Evolutionary conservation across 208 protist species (phyloP).

Genomic region (Leishmania arabica): DNA sequence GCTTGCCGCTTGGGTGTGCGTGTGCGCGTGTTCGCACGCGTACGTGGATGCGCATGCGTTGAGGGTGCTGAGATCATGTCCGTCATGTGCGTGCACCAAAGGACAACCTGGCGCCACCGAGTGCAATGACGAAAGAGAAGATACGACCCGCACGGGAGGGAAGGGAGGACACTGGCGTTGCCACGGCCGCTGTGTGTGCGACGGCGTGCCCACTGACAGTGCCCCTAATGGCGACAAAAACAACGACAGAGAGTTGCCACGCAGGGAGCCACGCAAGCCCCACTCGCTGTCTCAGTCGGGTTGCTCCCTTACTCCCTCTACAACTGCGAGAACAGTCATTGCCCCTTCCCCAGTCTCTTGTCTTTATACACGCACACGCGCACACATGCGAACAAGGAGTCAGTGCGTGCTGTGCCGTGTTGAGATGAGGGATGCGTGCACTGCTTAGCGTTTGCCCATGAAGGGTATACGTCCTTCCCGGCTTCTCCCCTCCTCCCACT

Average conservation of each 20-base stretch:
- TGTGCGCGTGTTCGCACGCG: neutral
- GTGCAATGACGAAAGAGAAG: neutral
- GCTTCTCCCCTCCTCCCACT: neutral
- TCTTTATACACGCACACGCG: neutral
- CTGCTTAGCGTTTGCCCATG: neutral
- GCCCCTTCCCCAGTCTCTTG: neutral
- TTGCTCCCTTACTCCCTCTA: neutral
- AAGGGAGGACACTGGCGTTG: neutral
- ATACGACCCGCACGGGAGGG: neutral
- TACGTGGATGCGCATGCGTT: neutral
- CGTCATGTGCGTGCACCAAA: neutral
- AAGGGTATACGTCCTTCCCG: neutral
- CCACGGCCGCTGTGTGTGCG: neutral
- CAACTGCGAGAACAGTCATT: neutral
- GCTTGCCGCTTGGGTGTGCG: neutral
- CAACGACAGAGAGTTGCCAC: neutral
- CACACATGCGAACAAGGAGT: neutral
- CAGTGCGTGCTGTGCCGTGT: neutral
- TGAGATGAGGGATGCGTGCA: neutral
- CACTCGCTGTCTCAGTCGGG: neutral
- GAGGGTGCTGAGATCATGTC: neutral
- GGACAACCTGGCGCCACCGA: neutral
- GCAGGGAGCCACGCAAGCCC: neutral
- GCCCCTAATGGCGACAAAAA: neutral
- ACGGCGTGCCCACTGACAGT: neutral